Evolutionary conservation across 169 alveolate genomes (phyloP).

Genomic region (Cryptosporidium felis): DNA sequence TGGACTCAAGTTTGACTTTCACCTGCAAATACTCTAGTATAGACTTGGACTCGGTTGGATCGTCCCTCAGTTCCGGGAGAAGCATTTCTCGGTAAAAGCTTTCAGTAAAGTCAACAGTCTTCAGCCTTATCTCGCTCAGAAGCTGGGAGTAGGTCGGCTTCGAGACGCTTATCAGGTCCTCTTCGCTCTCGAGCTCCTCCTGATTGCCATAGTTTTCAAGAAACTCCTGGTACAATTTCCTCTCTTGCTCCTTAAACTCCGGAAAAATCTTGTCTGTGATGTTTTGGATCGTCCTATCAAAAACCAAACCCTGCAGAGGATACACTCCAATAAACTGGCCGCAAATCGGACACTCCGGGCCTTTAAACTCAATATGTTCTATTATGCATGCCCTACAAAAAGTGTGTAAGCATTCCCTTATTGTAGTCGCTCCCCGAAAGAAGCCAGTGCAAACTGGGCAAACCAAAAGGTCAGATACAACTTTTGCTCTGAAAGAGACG

Average conservation of each 20-base stretch:
- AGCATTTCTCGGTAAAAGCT: slow-evolving; percentile 8
- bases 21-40: background rate
- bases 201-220: slow-evolving; percentile 9
- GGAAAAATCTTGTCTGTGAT: slow-evolving; percentile 78
- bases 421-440: slow-evolving; percentile 77
- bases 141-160: background rate
- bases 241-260: slow-evolving; percentile 72
- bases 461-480: slow-evolving; percentile 70
- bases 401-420: slow-evolving; percentile 78
- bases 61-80: background rate
- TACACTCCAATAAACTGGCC: slow-evolving; percentile 42
- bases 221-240: slow-evolving; percentile 17
- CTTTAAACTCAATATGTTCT: slow-evolving; percentile 67
- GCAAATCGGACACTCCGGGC: slow-evolving; percentile 76
- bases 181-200: background rate
- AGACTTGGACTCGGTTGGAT: background rate
- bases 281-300: slow-evolving; percentile 77
- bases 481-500: slow-evolving; percentile 68
- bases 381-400: slow-evolving; percentile 76
- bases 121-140: background rate
- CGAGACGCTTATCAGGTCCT: background rate
- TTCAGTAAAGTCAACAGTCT: background rate
- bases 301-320: slow-evolving; percentile 55
- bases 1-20: slow-evolving; percentile 12
- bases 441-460: slow-evolving; percentile 77